Evolutionary conservation across 2,329 filamentous ascomycete species (phyloP).

Genomic region (Ophiostoma perfectum): DNA sequence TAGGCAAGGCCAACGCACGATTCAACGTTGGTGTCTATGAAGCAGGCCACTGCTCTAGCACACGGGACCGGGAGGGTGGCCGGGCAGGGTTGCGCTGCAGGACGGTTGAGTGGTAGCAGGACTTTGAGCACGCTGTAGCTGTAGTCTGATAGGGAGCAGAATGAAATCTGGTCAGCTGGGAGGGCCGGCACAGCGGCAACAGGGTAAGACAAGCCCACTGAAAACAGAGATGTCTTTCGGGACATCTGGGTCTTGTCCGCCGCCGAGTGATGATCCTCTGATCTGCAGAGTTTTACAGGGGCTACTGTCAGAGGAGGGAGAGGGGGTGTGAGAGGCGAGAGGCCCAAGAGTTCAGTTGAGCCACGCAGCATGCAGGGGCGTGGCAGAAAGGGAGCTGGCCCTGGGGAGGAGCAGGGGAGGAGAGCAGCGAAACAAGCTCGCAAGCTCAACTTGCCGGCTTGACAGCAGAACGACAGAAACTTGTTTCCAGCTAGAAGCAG

Average conservation of each 20-base stretch:
- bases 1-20: neutral
- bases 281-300: slow-evolving; percentile 11
- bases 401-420: neutral
- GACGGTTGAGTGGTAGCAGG: neutral
- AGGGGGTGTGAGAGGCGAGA: neutral
- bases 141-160: too few relatives aligned
- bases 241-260: neutral
- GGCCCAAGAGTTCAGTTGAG: neutral
- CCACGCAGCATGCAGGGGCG: neutral
- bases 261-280: neutral
- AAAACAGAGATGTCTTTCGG: too few relatives aligned
- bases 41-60: neutral
- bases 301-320: neutral
- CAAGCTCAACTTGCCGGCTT: too few relatives aligned
- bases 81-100: slow-evolving; percentile 8
- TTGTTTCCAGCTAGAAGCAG: neutral
- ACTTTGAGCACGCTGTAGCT: too few relatives aligned
- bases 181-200: too few relatives aligned
- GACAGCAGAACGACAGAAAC: neutral
- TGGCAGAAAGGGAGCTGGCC: neutral
- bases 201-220: too few relatives aligned
- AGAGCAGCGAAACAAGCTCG: neutral
- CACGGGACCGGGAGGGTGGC: neutral
- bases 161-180: too few relatives aligned
- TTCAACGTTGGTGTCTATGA: neutral